A percentile compares a stretch with the other conserved stretches of the same genome.
Conservation (phyloP, 2,329 filamentous ascomycete species). For the Teratosphaeria viscida region DNA sequence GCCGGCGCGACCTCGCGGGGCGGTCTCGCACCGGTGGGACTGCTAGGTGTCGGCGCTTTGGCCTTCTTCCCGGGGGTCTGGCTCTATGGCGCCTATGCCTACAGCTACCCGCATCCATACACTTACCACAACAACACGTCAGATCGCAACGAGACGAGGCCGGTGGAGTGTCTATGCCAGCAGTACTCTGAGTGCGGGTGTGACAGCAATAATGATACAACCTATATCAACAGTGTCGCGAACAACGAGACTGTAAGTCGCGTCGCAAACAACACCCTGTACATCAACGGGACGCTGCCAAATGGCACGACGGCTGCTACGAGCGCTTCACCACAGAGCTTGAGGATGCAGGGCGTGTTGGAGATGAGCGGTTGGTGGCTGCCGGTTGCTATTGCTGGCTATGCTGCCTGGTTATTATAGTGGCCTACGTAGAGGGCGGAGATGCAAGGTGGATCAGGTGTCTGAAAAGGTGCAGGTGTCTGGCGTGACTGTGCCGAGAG, state of each 20-base stretch:
- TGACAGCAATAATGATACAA: conserved; percentile 55
- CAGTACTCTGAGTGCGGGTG: conserved; percentile 52
- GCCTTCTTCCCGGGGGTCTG: background rate
- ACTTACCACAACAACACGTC: conserved; percentile 1
- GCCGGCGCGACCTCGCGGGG: background rate
- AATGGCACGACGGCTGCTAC: conserved; percentile 33
- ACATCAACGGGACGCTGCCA: conserved; percentile 62
- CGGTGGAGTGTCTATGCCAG: conserved; percentile 47
- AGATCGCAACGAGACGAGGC: background rate
- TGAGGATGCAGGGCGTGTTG: conserved; percentile 10
- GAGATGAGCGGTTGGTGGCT: conserved; percentile 30
- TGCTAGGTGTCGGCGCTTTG: background rate
- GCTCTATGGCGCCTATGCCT: background rate
- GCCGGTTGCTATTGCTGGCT: conserved; percentile 28
- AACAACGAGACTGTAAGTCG: conserved; percentile 53
- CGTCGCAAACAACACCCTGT: conserved; percentile 46
- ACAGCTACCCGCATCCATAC: background rate
- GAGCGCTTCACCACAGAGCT: conserved; percentile 6
- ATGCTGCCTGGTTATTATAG: conserved; percentile 24
- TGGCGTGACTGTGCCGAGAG: too few species aligned
- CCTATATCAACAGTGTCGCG: conserved; percentile 46
- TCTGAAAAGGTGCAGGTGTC: too few species aligned
- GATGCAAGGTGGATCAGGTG: background rate
- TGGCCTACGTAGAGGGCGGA: background rate
- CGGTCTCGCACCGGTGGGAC: background rate